These are phyloP conservation scores for Kalmusia sp. DNA, from an alignment of 2,329 filamentous ascomycete species.

Conservation along the genomic window DNA sequence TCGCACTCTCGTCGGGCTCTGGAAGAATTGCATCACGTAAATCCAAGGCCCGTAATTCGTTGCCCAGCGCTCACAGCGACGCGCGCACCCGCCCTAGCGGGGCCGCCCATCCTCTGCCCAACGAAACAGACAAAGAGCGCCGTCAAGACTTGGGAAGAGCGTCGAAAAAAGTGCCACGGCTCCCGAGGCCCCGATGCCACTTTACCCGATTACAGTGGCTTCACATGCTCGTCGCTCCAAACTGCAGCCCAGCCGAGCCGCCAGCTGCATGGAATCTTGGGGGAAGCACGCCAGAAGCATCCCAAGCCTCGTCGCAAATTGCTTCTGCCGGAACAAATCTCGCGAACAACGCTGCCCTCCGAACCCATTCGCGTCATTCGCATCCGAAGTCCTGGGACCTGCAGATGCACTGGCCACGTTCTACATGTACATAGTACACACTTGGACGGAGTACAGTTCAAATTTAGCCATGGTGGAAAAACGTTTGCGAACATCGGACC, in stretches of 20 bases:
- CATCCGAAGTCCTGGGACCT: constrained; percentile 13
- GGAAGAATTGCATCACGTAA: constrained; percentile 26
- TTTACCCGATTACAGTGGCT: constrained; percentile 13
- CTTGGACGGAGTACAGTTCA: no score
- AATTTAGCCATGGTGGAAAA: constrained; percentile 20
- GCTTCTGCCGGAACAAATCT: neutral
- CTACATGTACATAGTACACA: constrained; percentile 9
- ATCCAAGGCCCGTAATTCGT: constrained; percentile 23
- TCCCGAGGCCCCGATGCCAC: neutral
- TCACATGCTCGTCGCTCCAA: constrained; percentile 7
- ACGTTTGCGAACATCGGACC: neutral
- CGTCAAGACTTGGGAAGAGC: neutral
- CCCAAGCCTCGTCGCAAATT: neutral
- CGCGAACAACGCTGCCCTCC: neutral
- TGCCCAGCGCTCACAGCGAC: neutral
- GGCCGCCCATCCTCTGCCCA: constrained; percentile 6
- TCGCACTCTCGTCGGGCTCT: constrained; percentile 8
- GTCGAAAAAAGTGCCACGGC: neutral
- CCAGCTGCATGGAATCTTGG: constrained; percentile 6
- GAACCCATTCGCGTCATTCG: constrained; percentile 12
- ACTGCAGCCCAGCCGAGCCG: neutral
- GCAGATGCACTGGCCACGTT: neutral
- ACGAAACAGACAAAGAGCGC: neutral
- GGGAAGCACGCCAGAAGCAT: constrained; percentile 22
- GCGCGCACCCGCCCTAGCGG: constrained; percentile 4